Evolutionary conservation across 2,329 filamentous ascomycete genomes (phyloP), one percentile per base, ranked within the genome.

Genomic region (Bipolaris zeicola): DNA sequence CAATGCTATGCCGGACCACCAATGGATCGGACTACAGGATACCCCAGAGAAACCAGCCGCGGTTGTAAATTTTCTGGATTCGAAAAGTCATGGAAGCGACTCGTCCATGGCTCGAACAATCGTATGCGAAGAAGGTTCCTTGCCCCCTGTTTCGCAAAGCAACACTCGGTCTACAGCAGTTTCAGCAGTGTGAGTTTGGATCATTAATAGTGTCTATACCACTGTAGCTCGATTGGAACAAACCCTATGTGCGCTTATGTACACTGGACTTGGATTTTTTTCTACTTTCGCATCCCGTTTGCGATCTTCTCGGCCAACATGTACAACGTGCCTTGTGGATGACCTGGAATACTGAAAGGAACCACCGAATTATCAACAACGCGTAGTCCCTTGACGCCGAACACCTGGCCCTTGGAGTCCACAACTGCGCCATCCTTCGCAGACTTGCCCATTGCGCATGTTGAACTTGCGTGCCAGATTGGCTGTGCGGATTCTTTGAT

Each of bases 281-380:
- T 8, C n/a, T 31, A 26, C 11, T 8, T 36, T 20, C 22, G 18
- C 48, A 50, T 50, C 14, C 36, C 48, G 4, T 62, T 54, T 7
- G 63, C 58, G 46, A 67, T 64, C 48, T 66, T 67, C 46, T 67
- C 65, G 0, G 62, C 60, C 6, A 65, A 36, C 61, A 58, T 62
- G 47, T 63, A 72, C 1, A 71, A 44, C 1, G 64, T 61, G 41
- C 58, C 60, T 50, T 71, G 68, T 5, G 73, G 70, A 64, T 76
- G 73, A 5, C 76, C 75, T 4, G 75, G 75, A 18, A 70, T 60
- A 51, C 69, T 64, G 22, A 77, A 69, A 0, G 74, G 68, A n/a
- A 75, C 64, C 14, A 63, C 61, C 8, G 61, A 65, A 3, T 68
- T 68, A 59, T 78, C 74, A 3, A 76, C 70, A 0, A 77, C 70